Conservation (phyloP, 1,284 basidiomycete species). For the Flammula alnicola region DNA sequence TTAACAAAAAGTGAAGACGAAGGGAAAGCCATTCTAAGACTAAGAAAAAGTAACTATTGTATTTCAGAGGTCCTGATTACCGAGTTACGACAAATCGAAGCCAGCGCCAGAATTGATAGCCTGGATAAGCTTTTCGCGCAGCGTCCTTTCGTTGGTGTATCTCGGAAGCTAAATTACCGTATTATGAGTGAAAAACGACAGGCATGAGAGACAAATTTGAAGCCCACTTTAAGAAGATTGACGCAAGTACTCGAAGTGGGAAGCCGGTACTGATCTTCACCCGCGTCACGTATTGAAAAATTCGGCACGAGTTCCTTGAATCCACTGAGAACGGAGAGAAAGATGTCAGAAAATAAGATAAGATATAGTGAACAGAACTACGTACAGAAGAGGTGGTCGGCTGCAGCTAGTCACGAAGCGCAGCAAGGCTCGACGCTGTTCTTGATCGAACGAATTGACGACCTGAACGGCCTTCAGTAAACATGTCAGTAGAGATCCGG, state of each 20-base stretch:
- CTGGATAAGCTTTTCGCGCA: conserved; percentile 83
- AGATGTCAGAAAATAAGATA: conserved; percentile 2
- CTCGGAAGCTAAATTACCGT: conserved; percentile 58
- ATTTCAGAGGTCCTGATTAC: too few species aligned
- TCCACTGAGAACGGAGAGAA: conserved; percentile 52
- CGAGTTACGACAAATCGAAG: conserved; percentile 87
- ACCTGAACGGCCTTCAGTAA: conserved; percentile 51
- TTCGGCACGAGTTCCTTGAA: conserved; percentile 88
- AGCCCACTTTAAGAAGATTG: conserved; percentile 78
- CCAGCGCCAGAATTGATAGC: conserved; percentile 87
- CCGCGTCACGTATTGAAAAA: conserved; percentile 84
- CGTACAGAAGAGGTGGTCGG: conserved; percentile 80
- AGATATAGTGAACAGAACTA: not conserved
- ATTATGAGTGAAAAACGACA: conserved; percentile 2
- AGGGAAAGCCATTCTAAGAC: too few species aligned
- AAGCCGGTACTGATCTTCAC: conserved; percentile 72
- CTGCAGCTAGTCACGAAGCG: conserved; percentile 93
- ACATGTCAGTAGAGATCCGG: not conserved
- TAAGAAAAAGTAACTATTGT: too few species aligned
- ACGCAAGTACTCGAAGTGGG: conserved; percentile 88
- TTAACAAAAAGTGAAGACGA: too few species aligned
- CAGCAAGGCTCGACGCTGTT: conserved; percentile 73
- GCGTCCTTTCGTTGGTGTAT: conserved; percentile 63
- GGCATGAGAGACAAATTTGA: not conserved
- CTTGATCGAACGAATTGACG: conserved; percentile 73